Evolutionary conservation across 345 rosid genomes (phyloP).

Genomic region (Salix viminalis): DNA sequence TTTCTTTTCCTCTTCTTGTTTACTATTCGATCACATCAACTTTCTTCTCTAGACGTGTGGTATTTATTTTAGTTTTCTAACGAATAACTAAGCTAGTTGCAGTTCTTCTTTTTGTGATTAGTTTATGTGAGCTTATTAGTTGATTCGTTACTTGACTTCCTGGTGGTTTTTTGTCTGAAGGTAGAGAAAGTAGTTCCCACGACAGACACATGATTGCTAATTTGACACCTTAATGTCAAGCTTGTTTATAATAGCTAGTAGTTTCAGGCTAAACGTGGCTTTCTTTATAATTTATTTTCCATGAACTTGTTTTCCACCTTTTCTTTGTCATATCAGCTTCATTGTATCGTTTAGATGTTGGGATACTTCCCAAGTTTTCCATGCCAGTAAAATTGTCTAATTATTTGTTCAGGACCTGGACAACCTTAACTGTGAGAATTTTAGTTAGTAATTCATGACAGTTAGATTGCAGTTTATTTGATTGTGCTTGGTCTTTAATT

Average conservation of each 20-base stretch:
- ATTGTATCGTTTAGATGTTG: background rate
- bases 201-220: slow-evolving; percentile 26
- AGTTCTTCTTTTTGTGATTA: background rate
- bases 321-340: background rate
- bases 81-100: background rate
- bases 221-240: background rate
- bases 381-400: background rate
- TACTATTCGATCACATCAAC: background rate
- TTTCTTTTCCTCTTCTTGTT: background rate
- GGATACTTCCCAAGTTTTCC: too few species aligned
- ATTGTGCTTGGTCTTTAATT: background rate
- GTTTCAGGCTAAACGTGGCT: slow-evolving; percentile 6
- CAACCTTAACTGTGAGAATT: background rate
- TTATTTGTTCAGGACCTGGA: background rate
- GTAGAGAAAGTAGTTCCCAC: slow-evolving; percentile 18
- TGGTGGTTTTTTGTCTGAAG: background rate
- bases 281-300: background rate
- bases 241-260: background rate
- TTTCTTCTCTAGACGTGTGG: background rate
- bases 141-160: slow-evolving; percentile 5
- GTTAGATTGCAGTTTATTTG: background rate
- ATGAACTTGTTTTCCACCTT: background rate
- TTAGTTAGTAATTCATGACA: background rate
- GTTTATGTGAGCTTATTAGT: background rate
- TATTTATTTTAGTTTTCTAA: background rate